These are phyloP conservation scores for Starmerella bombi DNA, from an alignment of 805 yeast genomes.

Conservation along the genomic window DNA sequence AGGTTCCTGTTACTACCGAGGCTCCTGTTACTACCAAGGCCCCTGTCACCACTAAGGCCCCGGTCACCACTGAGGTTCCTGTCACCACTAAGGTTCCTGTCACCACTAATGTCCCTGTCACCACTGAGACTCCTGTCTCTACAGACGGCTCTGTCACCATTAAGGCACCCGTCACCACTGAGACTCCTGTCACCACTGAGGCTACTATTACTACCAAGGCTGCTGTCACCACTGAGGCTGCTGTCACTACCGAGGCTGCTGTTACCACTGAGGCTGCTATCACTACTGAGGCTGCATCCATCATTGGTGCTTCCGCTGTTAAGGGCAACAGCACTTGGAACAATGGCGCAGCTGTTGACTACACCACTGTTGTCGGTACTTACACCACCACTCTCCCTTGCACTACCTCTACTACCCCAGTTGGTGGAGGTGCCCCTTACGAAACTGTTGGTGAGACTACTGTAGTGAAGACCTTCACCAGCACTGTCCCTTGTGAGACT, in stretches of 20 bases:
- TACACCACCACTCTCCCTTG: not conserved
- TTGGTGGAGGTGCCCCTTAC: not conserved
- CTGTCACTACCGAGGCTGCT: not conserved
- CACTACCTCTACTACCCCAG: not conserved
- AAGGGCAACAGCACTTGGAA: no score
- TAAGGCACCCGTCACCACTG: not conserved
- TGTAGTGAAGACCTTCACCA: not conserved
- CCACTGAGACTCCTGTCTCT: not conserved
- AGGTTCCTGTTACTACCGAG: conserved; percentile 6
- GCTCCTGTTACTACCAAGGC: conserved; percentile 10
- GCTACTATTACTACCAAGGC: not conserved
- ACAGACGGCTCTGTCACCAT: not conserved
- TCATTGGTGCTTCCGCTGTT: no score
- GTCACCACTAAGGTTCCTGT: conserved; percentile 10
- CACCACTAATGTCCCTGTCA: not conserved
- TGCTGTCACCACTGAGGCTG: not conserved
- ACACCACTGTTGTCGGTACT: not conserved
- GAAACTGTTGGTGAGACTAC: not conserved
- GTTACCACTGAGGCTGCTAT: not conserved
- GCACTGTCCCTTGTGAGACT: not conserved
- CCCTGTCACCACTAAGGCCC: conserved; percentile 4
- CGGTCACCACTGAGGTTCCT: conserved; percentile 7
- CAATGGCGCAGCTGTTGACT: not conserved
- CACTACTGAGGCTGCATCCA: no score
- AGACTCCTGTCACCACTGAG: not conserved